Conservation (phyloP, 2,329 filamentous ascomycete species). For the Diaporthe ilicicola region DNA sequence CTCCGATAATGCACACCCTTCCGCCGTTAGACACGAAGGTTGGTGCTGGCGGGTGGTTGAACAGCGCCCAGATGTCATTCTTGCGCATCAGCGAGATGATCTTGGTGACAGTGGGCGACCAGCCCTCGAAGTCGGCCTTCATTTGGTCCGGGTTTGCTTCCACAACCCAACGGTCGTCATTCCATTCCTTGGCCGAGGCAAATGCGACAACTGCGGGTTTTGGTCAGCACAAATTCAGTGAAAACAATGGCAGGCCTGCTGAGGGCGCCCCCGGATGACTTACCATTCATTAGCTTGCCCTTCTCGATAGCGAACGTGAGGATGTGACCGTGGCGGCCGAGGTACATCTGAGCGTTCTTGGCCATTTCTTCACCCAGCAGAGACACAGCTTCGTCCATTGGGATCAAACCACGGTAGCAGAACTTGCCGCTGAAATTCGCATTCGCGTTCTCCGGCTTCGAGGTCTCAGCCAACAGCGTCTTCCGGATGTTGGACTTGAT, state of each 20-base stretch:
- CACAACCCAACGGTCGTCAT: constrained; percentile 30
- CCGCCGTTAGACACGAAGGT: constrained; percentile 44
- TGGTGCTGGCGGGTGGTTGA: constrained; percentile 53
- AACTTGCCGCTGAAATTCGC: constrained; percentile 63
- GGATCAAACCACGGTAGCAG: constrained; percentile 61
- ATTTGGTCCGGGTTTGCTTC: constrained; percentile 24
- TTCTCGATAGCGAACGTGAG: constrained; percentile 30
- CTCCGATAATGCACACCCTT: constrained; percentile 32
- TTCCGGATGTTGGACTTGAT: constrained; percentile 50
- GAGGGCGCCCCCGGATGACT: constrained; percentile 26
- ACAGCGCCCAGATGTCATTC: constrained; percentile 51
- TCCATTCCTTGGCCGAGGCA: constrained; percentile 31
- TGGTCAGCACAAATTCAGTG: not conserved
- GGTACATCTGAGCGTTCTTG: constrained; percentile 39
- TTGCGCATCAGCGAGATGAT: constrained; percentile 43
- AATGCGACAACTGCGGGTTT: constrained; percentile 56
- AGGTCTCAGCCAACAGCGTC: constrained; percentile 54
- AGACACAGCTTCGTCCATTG: constrained; percentile 61
- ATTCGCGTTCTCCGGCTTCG: constrained; percentile 47
- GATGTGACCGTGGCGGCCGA: constrained; percentile 31
- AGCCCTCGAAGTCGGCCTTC: constrained; percentile 44
- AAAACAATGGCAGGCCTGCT: constrained; percentile 43
- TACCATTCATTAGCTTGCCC: constrained; percentile 35
- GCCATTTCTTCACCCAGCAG: constrained; percentile 54
- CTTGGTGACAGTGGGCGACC: constrained; percentile 42